These are phyloP conservation scores for Hysterium pulicare DNA, from an alignment of 2,329 filamentous ascomycete species.

Conservation along the genomic window DNA sequence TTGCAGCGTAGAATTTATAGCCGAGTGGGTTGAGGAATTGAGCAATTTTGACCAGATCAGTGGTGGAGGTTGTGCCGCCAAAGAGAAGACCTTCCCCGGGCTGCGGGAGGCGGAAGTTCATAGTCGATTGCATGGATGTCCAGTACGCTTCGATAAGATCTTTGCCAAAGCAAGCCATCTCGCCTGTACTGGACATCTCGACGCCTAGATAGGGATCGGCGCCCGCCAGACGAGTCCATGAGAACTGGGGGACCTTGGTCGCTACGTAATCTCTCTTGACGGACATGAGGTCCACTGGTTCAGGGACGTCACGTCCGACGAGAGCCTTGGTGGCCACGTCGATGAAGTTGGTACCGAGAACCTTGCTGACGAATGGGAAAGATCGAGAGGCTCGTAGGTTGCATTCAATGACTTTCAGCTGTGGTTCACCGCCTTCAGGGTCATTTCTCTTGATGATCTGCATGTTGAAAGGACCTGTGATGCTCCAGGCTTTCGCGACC, in stretches of 20 bases:
- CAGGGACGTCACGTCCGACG: conserved; percentile 77
- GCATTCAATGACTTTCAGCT: conserved; percentile 95
- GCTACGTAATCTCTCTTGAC: conserved; percentile 87
- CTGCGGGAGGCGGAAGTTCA: conserved; percentile 98
- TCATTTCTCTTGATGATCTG: conserved; percentile 94
- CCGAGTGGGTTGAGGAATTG: conserved; percentile 84
- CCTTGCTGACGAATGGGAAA: conserved; percentile 98
- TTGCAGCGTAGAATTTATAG: conserved; percentile 91
- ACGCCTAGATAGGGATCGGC: conserved; percentile 97
- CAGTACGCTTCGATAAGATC: conserved; percentile 96
- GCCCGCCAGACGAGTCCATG: conserved; percentile 95
- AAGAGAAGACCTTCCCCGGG: conserved; percentile 94
- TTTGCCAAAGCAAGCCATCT: conserved; percentile 98
- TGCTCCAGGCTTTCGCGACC: conserved; percentile 94
- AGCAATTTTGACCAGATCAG: conserved; percentile 72
- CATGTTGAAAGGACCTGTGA: conserved; percentile 99
- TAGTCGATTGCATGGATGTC: conserved; percentile 90
- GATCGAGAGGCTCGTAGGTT: conserved; percentile 96
- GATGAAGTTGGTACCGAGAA: conserved; percentile 94
- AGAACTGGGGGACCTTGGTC: conserved; percentile 98
- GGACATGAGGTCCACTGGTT: conserved; percentile 83
- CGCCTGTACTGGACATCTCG: conserved; percentile 94
- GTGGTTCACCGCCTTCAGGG: conserved; percentile 68
- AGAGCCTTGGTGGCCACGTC: conserved; percentile 92
- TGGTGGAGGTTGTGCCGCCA: conserved; percentile 74